Conservation (phyloP, 768 basidiomycete genomes). For the Hortiboletus campestris region DNA sequence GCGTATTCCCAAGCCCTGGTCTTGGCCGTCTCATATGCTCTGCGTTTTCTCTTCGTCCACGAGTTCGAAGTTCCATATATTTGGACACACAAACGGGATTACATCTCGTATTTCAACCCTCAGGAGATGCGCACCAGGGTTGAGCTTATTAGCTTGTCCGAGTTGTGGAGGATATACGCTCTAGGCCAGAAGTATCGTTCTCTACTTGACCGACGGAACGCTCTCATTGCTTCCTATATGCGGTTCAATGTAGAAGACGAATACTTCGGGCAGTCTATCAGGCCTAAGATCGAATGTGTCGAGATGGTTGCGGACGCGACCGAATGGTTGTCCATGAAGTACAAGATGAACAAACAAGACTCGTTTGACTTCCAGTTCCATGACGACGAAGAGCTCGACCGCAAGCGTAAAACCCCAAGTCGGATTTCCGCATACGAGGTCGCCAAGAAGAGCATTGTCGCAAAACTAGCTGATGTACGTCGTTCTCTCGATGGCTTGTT, state of each 20-base stretch:
- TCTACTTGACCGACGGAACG: conserved; percentile 68
- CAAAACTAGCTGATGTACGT: conserved; percentile 77
- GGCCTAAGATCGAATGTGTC: conserved; percentile 68
- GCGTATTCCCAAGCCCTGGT: conserved; percentile 68
- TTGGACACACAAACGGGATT: conserved; percentile 91
- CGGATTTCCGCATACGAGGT: conserved; percentile 82
- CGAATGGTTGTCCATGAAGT: conserved; percentile 87
- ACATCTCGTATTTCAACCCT: conserved; percentile 79
- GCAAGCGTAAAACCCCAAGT: conserved; percentile 79
- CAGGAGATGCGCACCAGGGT: conserved; percentile 56
- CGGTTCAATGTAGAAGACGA: conserved; percentile 68
- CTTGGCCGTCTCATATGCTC: conserved; percentile 71
- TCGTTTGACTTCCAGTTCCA: conserved; percentile 64
- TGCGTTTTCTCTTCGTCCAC: conserved; percentile 82
- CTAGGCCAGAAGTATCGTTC: conserved; percentile 90
- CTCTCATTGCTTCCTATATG: conserved; percentile 61
- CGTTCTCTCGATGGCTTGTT: background rate
- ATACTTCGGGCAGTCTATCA: conserved; percentile 73
- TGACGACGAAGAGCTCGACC: conserved; percentile 57
- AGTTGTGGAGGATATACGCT: conserved; percentile 90
- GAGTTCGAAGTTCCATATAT: conserved; percentile 95
- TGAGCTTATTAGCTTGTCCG: conserved; percentile 72
- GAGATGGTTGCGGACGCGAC: conserved; percentile 89
- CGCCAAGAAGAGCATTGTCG: conserved; percentile 74
- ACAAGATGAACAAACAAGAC: conserved; percentile 70